Percentiles rank a stretch among this genome's conserved stretches.
phyloP scores from a whole-genome alignment of 2,329 filamentous ascomycete species.

The Aspergillus pseudoterreus region DNA sequence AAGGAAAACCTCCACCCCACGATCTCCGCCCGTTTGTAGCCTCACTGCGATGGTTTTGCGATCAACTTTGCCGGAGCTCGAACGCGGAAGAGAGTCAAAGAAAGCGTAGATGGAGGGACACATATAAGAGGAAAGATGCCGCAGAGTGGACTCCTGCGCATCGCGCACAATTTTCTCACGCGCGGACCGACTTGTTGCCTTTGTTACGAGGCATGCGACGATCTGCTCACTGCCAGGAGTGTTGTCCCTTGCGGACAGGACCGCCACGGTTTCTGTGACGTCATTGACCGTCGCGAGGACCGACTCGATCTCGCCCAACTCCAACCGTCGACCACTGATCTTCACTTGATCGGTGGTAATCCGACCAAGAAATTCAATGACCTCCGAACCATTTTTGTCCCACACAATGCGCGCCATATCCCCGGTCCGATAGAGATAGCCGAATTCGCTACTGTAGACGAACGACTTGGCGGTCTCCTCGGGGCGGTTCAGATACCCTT shows the following conservation, averaged over 20 bases:
- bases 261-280: conserved; percentile 21
- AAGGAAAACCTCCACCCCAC: conserved; percentile 3
- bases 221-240: conserved; percentile 22
- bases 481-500: conserved; percentile 26
- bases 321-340: conserved; percentile 75
- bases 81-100: conserved; percentile 19
- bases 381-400: conserved; percentile 50
- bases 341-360: conserved; percentile 79
- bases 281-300: conserved; percentile 18
- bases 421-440: conserved; percentile 44
- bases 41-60: conserved; percentile 17
- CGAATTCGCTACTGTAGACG: conserved; percentile 34
- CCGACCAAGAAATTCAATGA: conserved; percentile 75
- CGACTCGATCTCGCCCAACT: conserved; percentile 70
- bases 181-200: conserved; percentile 5
- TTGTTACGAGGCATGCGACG: conserved; percentile 22
- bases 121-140: conserved; percentile 21
- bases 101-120: conserved; percentile 23
- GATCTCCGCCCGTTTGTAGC: conserved; percentile 6
- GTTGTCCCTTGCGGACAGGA: conserved; percentile 17
- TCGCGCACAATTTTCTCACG: conserved; percentile 12
- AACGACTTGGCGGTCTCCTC: conserved; percentile 24
- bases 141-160: conserved; percentile 10
- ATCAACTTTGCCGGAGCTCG: conserved; percentile 26
- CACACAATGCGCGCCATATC: conserved; percentile 54